Evolutionary conservation across 225 moss, liverwort and hornwort species (phyloP), one percentile per base, ranked within the genome.

Genomic region (Anthoceros angustus): DNA sequence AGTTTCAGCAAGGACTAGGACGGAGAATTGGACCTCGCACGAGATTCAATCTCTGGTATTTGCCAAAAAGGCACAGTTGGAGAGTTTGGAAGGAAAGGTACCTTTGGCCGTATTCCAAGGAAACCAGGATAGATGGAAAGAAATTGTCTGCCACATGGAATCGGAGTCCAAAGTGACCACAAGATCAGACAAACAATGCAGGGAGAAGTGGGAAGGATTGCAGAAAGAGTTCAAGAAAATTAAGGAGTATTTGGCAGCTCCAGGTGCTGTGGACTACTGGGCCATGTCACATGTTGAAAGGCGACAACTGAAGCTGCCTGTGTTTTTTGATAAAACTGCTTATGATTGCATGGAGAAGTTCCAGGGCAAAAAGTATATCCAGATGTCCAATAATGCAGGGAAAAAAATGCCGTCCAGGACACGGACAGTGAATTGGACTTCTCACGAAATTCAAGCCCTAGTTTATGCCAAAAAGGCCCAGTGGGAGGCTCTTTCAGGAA

Each of bases 181-280:
- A 55, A 55, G 55, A 55, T 55, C 55, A 18, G 55, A 55, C 23
- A 55, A 55, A 20, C 55, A 55, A 5, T 55, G 55, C 14, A 55
- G 23, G 14, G 55, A 55, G 23, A 55, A 55, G 14, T 55, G 55
- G 55, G 55, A 55, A 55, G 55, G 55, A 23, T 15, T 55, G 55
- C 55, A 55, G 23, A 55, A 55, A 55, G 55, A 55, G 55, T 55
- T 55, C 55, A 55, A 55, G 55, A 55, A 55, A 55, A 55, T 55
- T 23, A 55, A 55, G n/a, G 55, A 55, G 55, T 55, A 55, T 23
- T 15, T 55, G 55, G 55, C 55, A 20, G 18, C n/a, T 20, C 10
- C 55, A 18, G 14, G 10, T 55, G 18, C 55, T 23, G 5, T 20
- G 18, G 55, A 55, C 55, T 55, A 55, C n/a, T 55, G 55, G 55